Conservation (phyloP, 768 basidiomycete genomes). For the Suillus hirtellus region DNA sequence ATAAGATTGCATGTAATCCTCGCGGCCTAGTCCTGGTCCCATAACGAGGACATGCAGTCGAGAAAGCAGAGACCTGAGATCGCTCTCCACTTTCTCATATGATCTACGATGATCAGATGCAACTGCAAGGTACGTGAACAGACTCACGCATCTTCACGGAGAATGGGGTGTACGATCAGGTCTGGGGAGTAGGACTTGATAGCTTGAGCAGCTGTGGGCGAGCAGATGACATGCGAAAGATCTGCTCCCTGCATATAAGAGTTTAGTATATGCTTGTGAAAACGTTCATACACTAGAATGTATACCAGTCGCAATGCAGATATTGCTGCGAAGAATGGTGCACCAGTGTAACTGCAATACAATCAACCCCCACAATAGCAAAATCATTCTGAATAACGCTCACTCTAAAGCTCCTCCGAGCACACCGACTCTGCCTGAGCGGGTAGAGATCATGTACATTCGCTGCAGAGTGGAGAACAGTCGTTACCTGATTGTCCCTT, state of each 20-base stretch:
- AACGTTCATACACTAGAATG: not conserved
- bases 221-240: constrained; percentile 96
- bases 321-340: constrained; percentile 94
- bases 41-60: constrained; percentile 92
- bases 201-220: constrained; percentile 85
- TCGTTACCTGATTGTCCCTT: constrained; percentile 90
- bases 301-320: constrained; percentile 81
- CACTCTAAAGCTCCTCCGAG: constrained; percentile 94
- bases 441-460: constrained; percentile 1
- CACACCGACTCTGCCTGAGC: constrained; percentile 82
- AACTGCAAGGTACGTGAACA: not conserved
- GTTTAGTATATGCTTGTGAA: not conserved
- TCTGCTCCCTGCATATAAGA: constrained; percentile 70
- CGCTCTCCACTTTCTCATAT: constrained; percentile 45
- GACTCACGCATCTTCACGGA: constrained; percentile 65
- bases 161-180: constrained; percentile 94
- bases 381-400: constrained; percentile 28
- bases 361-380: not conserved
- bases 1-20: constrained; percentile 83
- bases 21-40: constrained; percentile 93
- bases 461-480: not conserved
- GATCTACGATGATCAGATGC: constrained; percentile 38
- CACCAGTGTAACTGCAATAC: constrained; percentile 84
- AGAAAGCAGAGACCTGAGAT: constrained; percentile 67
- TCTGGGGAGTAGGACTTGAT: constrained; percentile 99